phyloP scores from a whole-genome alignment of 805 yeast species.

The Yarrowia bubula region DNA sequence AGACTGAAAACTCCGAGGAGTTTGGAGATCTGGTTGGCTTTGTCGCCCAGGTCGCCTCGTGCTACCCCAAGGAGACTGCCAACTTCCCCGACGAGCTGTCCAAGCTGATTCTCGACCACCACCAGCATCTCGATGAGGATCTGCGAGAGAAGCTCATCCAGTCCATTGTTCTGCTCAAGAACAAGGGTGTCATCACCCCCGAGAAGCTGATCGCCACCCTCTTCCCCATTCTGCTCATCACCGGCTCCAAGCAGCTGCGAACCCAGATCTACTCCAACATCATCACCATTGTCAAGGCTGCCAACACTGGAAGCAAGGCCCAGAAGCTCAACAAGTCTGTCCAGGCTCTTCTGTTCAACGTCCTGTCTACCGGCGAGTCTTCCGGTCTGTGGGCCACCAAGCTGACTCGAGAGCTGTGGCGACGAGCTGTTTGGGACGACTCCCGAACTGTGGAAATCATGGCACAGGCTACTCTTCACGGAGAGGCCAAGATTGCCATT shows the following conservation, averaged over 20 bases:
- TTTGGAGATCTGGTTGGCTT: conserved; percentile 86
- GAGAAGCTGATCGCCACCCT: conserved; percentile 80
- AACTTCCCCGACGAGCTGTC: conserved; percentile 80
- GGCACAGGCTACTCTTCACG: conserved; percentile 90
- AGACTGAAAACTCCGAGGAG: conserved; percentile 57
- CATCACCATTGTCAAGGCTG: conserved; percentile 72
- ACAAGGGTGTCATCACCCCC: conserved; percentile 73
- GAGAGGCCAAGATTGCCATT: conserved; percentile 75
- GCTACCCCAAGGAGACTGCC: conserved; percentile 86
- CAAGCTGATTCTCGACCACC: conserved; percentile 66
- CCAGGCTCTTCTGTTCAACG: conserved; percentile 85
- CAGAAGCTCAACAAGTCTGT: conserved; percentile 86
- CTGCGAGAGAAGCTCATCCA: conserved; percentile 89
- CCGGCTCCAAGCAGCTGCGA: conserved; percentile 77
- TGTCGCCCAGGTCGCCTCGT: conserved; percentile 84
- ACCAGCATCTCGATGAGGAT: conserved; percentile 77
- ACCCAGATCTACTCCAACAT: conserved; percentile 78
- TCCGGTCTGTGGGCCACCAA: conserved; percentile 96
- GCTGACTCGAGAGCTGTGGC: conserved; percentile 92
- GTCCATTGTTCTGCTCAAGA: conserved; percentile 84
- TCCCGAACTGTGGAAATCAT: conserved; percentile 94
- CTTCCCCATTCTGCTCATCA: conserved; percentile 72
- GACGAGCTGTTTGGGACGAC: conserved; percentile 98
- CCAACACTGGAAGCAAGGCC: conserved; percentile 84
- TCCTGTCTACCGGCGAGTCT: conserved; percentile 75